Evolutionary conservation across 129 eudicot genomes (phyloP), one percentile per base, ranked within the genome.

Genomic region (Scalesia atractyloides): DNA sequence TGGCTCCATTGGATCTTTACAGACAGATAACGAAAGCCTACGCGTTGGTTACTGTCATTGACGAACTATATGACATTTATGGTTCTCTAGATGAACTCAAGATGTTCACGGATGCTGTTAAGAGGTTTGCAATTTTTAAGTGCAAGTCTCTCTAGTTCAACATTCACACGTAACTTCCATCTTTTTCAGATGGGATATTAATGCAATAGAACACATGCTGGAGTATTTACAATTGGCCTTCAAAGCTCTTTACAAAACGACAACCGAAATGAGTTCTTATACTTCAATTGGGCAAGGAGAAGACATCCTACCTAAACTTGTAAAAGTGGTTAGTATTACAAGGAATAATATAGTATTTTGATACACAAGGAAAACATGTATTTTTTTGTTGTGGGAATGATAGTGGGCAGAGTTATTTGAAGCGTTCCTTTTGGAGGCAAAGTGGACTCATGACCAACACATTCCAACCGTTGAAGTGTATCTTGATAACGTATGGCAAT

Each of bases 51-150:
- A 76, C 84, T 4, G n/a, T 53, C 9, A 76, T 88, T 13, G 94
- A 88, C 61, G 94, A 82, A 43, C 53, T 76, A 5, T 88, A 82
- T 12, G 94, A 88, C 41, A 79, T 73, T 5, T 82, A 88, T 64
- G 90, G 90, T 9, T 69, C 82, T 5, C 22, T 85, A 52, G 84
- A 88, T 6, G 90, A 85, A 70, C 79, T 85, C 12, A 24, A 80
- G 18, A 65, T 75, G 3, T 80, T 88, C 48, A 85, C 84, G 4
- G 9, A 43, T 17, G 73, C 44, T 39, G 68, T 78, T 19, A 5
- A 64, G 33, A 71, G 82, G 77, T 54, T 37, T 41, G 46, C 44
- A 39, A 39, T 39, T 6, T 39, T 24, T 11, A 20, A 2, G 2
- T 24, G 2, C 11, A 13, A 6, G 0, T 59, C 1, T 41, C 46